Evolutionary conservation across 192 early-diverging fungal species (phyloP).

Genomic region (Bifiguratus adelaidae): DNA sequence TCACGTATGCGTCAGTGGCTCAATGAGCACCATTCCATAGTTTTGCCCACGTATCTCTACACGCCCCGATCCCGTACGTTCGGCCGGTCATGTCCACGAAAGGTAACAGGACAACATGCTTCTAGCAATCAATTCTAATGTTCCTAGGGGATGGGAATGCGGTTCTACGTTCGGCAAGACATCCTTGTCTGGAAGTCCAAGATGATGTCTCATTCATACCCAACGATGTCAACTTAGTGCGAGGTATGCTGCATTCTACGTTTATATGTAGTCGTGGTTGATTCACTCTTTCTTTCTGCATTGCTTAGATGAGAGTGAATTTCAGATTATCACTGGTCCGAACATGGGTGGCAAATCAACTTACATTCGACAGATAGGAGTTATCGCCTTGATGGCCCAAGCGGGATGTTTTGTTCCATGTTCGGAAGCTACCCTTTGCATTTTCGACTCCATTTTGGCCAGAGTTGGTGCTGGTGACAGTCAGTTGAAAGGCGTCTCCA

Average conservation of each 20-base stretch:
- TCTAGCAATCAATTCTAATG: neutral
- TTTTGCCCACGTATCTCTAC: conserved; percentile 77
- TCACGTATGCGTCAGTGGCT: conserved; percentile 1
- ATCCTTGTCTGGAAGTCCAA: conserved; percentile 92
- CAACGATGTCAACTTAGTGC: conserved; percentile 73
- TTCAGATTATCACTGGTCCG: conserved; percentile 90
- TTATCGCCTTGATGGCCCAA: conserved; percentile 90
- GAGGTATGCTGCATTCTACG: conserved; percentile 28
- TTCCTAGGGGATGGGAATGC: conserved; percentile 50
- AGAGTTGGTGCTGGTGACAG: conserved; percentile 93
- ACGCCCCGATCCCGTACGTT: conserved; percentile 76
- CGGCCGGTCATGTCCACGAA: conserved; percentile 57
- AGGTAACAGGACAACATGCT: conserved; percentile 17
- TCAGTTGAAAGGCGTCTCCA: conserved; percentile 87
- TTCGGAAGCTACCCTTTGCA: conserved; percentile 50
- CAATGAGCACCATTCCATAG: too few species aligned
- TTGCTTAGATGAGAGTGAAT: conserved; percentile 44
- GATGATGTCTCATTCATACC: conserved; percentile 89
- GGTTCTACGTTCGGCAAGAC: conserved; percentile 60
- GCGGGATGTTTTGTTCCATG: conserved; percentile 93
- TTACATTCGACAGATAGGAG: conserved; percentile 89
- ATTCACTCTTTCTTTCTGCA: conserved; percentile 1
- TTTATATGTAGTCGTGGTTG: neutral
- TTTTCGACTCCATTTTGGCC: conserved; percentile 85
- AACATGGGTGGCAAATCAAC: conserved; percentile 99